Evolutionary conservation across 2,329 filamentous ascomycete genomes (phyloP).

Genomic region (Arthrobotrys pseudoclavata): DNA sequence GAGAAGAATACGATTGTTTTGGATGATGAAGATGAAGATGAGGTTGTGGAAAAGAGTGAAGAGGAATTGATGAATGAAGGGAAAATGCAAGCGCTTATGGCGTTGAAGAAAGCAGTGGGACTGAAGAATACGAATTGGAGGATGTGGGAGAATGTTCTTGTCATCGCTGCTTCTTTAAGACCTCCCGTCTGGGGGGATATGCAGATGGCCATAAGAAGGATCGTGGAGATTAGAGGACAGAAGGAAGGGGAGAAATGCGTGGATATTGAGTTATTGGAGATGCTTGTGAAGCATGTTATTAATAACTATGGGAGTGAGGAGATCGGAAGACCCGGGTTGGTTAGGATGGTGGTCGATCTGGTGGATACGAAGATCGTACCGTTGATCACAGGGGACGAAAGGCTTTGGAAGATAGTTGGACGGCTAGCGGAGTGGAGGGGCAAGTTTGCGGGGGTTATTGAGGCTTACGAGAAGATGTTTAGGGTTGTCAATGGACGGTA

Average conservation of each 20-base stretch:
- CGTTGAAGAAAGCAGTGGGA: conserved; percentile 87
- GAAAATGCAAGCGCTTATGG: conserved; percentile 72
- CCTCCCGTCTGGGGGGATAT: conserved; percentile 83
- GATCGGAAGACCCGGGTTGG: conserved; percentile 67
- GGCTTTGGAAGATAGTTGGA: conserved; percentile 81
- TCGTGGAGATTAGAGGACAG: conserved; percentile 79
- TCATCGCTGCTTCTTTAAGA: conserved; percentile 81
- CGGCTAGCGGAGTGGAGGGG: conserved; percentile 80
- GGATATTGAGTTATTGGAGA: conserved; percentile 79
- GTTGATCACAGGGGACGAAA: conserved; percentile 82
- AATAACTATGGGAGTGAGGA: conserved; percentile 67
- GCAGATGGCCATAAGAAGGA: conserved; percentile 78
- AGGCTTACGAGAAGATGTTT: conserved; percentile 92
- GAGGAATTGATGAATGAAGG: conserved; percentile 61
- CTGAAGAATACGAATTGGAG: conserved; percentile 88
- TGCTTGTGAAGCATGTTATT: conserved; percentile 80
- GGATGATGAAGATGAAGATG: conserved; percentile 62
- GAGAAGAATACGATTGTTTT: conserved; percentile 54
- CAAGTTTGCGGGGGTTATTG: conserved; percentile 79
- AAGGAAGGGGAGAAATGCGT: conserved; percentile 81
- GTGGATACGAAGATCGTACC: conserved; percentile 82
- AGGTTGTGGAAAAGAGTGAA: conserved; percentile 65
- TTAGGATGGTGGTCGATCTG: conserved; percentile 77
- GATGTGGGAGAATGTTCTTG: conserved; percentile 97
- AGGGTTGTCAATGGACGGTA: conserved; percentile 75